These are phyloP conservation scores for Sambucus nigra DNA, from an alignment of 129 eudicot species.

Conservation along the genomic window DNA sequence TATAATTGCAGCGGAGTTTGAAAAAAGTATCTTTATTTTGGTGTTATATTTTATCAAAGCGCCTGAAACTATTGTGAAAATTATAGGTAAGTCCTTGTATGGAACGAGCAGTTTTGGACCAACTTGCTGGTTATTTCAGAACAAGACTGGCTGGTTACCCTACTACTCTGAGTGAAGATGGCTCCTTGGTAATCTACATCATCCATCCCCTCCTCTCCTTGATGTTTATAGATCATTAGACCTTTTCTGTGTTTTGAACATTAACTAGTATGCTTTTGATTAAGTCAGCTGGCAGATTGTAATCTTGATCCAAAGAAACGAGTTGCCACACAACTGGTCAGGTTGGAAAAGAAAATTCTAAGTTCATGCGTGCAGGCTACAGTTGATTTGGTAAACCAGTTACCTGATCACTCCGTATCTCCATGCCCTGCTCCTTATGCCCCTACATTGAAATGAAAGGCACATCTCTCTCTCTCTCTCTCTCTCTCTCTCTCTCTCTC, in stretches of 20 bases:
- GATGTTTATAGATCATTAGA: background rate
- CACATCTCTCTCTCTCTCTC: constrained; percentile 7
- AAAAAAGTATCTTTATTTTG: background rate
- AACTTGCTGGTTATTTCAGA: constrained; percentile 64
- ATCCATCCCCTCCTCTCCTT: no score
- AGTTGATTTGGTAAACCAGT: constrained; percentile 48
- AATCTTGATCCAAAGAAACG: constrained; percentile 71
- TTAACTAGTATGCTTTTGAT: constrained; percentile 12
- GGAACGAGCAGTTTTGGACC: constrained; percentile 87
- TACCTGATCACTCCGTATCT: constrained; percentile 71
- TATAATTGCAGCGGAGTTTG: no score
- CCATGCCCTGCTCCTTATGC: constrained; percentile 98
- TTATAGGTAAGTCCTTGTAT: constrained; percentile 84
- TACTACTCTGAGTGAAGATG: constrained; percentile 75
- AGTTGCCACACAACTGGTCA: constrained; percentile 86
- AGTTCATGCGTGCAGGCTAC: constrained; percentile 67
- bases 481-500: constrained; percentile 2
- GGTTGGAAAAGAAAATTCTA: constrained; percentile 77
- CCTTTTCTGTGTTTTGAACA: constrained; percentile 1
- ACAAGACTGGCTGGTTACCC: constrained; percentile 67
- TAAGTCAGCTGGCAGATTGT: constrained; percentile 58
- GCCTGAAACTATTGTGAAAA: background rate
- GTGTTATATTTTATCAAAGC: background rate
- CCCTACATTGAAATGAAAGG: constrained; percentile 55
- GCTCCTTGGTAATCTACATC: constrained; percentile 45